Evolutionary conservation across 2,329 filamentous ascomycete genomes (phyloP).

Genomic region (Talaromyces atroroseus): DNA sequence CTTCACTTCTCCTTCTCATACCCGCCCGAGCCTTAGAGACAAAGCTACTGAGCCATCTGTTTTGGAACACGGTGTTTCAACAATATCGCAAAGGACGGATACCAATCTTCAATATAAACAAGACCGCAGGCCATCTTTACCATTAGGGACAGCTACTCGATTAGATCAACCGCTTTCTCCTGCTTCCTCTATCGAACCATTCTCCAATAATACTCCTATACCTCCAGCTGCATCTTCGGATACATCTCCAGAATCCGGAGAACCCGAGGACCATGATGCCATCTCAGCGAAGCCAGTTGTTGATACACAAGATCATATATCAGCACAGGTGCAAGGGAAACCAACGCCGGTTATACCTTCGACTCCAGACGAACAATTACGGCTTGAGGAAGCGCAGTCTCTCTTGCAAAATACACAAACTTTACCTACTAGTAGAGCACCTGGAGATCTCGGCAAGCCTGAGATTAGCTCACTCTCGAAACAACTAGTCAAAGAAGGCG

Average conservation of each 20-base stretch:
- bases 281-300: slow-evolving; percentile 7
- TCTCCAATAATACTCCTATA: slow-evolving; percentile 67
- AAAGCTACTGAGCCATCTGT: background rate
- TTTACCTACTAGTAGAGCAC: slow-evolving; percentile 18
- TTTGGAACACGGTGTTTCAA: slow-evolving; percentile 14
- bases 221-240: slow-evolving; percentile 64
- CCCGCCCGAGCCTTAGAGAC: slow-evolving; percentile 16
- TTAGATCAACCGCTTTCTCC: slow-evolving; percentile 43
- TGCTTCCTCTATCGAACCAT: slow-evolving; percentile 62
- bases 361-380: slow-evolving; percentile 56
- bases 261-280: slow-evolving; percentile 39
- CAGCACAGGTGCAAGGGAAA: slow-evolving; percentile 19
- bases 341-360: slow-evolving; percentile 35
- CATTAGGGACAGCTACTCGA: slow-evolving; percentile 20
- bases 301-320: slow-evolving; percentile 20
- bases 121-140: slow-evolving; percentile 25
- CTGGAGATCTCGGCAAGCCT: slow-evolving; percentile 16
- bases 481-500: slow-evolving; percentile 24
- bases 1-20: slow-evolving; percentile 18
- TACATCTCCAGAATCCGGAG: slow-evolving; percentile 64
- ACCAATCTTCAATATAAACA: slow-evolving; percentile 22
- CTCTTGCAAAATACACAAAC: slow-evolving; percentile 18
- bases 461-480: slow-evolving; percentile 18
- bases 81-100: slow-evolving; percentile 11
- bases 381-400: slow-evolving; percentile 50